Evolutionary conservation across 2,329 filamentous ascomycete genomes (phyloP).

Genomic region (Trichoderma arundinaceum): DNA sequence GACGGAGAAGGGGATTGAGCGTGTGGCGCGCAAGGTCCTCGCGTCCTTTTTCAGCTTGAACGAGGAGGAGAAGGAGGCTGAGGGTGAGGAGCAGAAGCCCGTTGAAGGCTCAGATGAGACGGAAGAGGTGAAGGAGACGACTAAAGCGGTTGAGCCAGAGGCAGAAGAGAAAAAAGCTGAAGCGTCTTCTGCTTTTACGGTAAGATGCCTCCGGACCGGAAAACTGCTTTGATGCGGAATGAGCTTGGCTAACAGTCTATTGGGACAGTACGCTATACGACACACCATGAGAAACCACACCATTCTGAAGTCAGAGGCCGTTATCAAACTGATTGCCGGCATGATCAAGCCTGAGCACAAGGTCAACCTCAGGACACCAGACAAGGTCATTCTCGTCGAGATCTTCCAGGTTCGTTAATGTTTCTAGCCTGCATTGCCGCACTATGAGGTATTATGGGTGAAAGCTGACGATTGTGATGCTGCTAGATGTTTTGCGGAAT

Average conservation of each 20-base stretch:
- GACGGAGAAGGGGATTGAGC: constrained; percentile 69
- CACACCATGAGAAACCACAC: constrained; percentile 77
- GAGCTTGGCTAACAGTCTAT: background rate
- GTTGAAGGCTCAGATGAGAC: constrained; percentile 59
- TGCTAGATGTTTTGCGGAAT: constrained; percentile 75
- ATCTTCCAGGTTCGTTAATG: constrained; percentile 70
- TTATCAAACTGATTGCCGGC: constrained; percentile 74
- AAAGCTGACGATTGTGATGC: background rate
- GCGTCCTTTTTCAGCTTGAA: constrained; percentile 64
- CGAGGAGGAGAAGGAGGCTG: constrained; percentile 34
- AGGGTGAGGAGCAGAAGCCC: background rate
- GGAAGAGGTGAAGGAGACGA: constrained; percentile 32
- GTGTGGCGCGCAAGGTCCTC: constrained; percentile 68
- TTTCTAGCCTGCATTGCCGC: too few species aligned
- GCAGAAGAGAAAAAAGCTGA: constrained; percentile 29
- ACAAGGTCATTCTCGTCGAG: constrained; percentile 79
- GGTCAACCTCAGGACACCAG: constrained; percentile 77
- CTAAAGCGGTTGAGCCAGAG: background rate
- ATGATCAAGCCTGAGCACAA: constrained; percentile 71
- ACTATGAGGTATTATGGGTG: background rate
- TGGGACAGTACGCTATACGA: constrained; percentile 77
- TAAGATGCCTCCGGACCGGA: constrained; percentile 42
- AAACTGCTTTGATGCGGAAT: background rate
- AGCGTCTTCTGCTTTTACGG: constrained; percentile 45
- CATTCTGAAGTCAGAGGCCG: constrained; percentile 66